These are phyloP conservation scores for Calonectria honghensis DNA, from an alignment of 2,329 filamentous ascomycete genomes.

Conservation along the genomic window DNA sequence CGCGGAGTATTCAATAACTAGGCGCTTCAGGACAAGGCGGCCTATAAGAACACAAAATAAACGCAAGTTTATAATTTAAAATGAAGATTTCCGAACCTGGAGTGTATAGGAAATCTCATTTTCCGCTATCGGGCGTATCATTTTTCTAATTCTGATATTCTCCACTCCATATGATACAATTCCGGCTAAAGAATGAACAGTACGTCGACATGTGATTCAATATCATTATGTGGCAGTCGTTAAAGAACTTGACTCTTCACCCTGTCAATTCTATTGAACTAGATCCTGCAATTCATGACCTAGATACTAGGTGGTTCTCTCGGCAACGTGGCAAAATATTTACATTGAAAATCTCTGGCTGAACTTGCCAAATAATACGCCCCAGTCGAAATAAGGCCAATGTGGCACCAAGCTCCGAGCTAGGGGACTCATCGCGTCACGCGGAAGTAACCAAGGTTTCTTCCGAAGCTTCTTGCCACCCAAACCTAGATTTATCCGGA, in stretches of 20 bases:
- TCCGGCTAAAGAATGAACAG: too few relatives aligned
- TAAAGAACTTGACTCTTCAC: background rate
- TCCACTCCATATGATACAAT: too few relatives aligned
- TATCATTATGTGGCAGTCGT: too few relatives aligned
- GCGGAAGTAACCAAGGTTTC: background rate
- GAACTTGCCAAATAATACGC: background rate
- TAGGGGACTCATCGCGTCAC: background rate
- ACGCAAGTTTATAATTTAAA: too few relatives aligned
- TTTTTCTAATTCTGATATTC: too few relatives aligned
- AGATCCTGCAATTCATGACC: background rate
- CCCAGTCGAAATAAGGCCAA: background rate
- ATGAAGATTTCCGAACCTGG: too few relatives aligned
- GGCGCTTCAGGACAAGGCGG: too few relatives aligned
- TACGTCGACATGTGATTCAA: too few relatives aligned
- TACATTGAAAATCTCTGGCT: background rate
- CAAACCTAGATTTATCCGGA: slow-evolving; percentile 1
- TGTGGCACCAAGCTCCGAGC: slow-evolving; percentile 2
- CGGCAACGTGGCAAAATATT: background rate
- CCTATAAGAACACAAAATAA: too few relatives aligned
- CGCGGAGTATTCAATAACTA: too few relatives aligned
- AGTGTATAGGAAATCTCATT: too few relatives aligned
- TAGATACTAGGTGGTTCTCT: background rate
- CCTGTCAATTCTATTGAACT: background rate
- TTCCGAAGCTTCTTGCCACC: background rate
- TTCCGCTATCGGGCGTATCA: too few relatives aligned